A percentile compares a stretch with the other conserved stretches of the same genome.
Evolutionary conservation across 345 rosid genomes (phyloP).

Genomic region (Physaria fendleri): DNA sequence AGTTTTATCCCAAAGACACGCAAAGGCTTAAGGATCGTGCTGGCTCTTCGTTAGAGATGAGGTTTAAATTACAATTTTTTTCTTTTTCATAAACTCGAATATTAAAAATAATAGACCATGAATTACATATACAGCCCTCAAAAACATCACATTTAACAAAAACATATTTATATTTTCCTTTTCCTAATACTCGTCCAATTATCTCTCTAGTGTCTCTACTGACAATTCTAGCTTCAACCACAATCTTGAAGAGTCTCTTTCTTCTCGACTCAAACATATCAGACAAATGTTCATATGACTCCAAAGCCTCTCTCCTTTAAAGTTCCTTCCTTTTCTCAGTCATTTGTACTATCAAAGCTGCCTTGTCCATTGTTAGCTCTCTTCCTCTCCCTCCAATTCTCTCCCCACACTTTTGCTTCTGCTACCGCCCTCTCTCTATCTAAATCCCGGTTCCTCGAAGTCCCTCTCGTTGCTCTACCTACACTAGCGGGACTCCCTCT

Average conservation of each 20-base stretch:
- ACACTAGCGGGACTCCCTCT: conserved; percentile 64
- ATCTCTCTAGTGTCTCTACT: not conserved
- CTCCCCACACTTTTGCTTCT: conserved; percentile 98
- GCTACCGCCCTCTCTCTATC: conserved; percentile 98
- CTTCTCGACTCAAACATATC: conserved; percentile 28
- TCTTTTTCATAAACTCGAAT: too few species aligned
- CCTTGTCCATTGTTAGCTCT: conserved; percentile 47
- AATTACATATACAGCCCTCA: too few species aligned
- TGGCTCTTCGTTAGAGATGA: too few species aligned
- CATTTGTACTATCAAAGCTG: conserved; percentile 73
- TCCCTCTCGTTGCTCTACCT: conserved; percentile 61
- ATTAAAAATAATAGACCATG: too few species aligned
- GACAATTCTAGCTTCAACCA: conserved; percentile 3
- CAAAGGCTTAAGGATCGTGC: too few species aligned
- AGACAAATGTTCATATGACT: too few species aligned
- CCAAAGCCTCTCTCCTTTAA: not conserved
- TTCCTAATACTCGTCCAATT: conserved; percentile 1
- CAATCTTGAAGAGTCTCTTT: conserved; percentile 25
- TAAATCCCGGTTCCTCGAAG: conserved; percentile 70
- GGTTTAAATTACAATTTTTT: too few species aligned
- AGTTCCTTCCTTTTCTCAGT: conserved; percentile 26
- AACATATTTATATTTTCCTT: too few species aligned
- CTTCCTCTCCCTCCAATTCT: conserved; percentile 91
- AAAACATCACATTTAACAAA: too few species aligned
- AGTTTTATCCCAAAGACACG: too few species aligned